Evolutionary conservation across 1,139 yeast species (phyloP).

Genomic region (Geotrichum reessii): DNA sequence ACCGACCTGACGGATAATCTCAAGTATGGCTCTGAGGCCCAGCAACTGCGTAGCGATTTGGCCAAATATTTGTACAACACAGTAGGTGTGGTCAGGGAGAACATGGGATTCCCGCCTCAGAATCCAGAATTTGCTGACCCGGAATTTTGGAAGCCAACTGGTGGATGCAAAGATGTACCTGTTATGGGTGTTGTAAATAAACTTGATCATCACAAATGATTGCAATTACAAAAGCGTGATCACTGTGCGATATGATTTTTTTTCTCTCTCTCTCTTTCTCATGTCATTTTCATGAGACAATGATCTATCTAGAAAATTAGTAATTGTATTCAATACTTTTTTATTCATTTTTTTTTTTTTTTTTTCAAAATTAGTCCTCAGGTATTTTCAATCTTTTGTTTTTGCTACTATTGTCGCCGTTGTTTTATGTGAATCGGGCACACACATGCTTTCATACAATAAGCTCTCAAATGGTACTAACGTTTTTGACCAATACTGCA

Average conservation of each 20-base stretch:
- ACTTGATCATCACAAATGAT: constrained; percentile 14
- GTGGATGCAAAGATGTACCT: constrained; percentile 19
- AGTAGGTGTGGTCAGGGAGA: constrained; percentile 53
- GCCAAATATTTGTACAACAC: constrained; percentile 64
- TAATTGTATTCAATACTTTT: background rate
- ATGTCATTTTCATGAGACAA: background rate
- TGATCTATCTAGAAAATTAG: background rate
- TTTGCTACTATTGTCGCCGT: too few species aligned
- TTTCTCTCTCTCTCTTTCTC: background rate
- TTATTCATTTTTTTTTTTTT: too few species aligned
- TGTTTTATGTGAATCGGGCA: too few species aligned
- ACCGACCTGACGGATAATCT: constrained; percentile 57
- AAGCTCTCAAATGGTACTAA: too few species aligned
- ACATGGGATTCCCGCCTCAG: constrained; percentile 42
- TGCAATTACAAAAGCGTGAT: background rate
- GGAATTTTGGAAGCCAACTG: constrained; percentile 53
- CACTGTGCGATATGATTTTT: background rate
- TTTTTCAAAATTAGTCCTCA: too few species aligned
- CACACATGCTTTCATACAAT: too few species aligned
- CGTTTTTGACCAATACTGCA: too few species aligned
- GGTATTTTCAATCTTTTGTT: too few species aligned
- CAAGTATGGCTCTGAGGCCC: constrained; percentile 58
- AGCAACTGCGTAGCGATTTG: constrained; percentile 56
- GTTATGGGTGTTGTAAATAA: constrained; percentile 20
- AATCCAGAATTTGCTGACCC: constrained; percentile 57